Evolutionary conservation across 768 basidiomycete species (phyloP), one percentile per base, ranked within the genome.

Genomic region (Tylopilus subfusipes): DNA sequence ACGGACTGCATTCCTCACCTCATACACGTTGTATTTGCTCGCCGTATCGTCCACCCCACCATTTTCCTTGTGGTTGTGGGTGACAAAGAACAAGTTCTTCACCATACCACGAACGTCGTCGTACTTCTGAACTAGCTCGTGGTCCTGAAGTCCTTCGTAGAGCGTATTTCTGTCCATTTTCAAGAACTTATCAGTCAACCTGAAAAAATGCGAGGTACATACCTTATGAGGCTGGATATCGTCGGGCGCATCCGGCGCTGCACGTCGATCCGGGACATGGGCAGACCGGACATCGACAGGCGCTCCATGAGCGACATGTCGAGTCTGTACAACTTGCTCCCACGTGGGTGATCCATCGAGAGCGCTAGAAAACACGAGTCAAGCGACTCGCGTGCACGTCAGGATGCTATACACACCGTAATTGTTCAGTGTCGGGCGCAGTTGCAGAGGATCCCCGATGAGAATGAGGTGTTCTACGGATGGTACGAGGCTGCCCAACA

Each of bases 281-380:
- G 68, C 29, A 88, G 64, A 10, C 83, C 82, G 22, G 74, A 75
- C 6, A 59, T 63, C 0, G 86, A 77, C 10, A 91, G 72, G 14
- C 89, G 79, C 59, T 91, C 88, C 85, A 91, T 89, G 1, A 90
- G 73, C 1, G 85, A 88, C 73, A 81, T 80, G 58, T 88, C 86
- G 58, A 89, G 86, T 40, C 76, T 80, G 70, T 78, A 89, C 5
- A 88, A 61, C 39, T 76, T 63, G 21, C 62, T 70, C 0, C 86
- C 88, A 1, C 73, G 72, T n/a, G 64, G 58, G 65, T 80, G 84
- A 39, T 91, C 88, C 77, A 88, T 77, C 1, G 88, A 88, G 0
- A 90, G 71, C 0, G 75, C 87, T 90, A 44, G 18, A 48, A 39
- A 31, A 24, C n/a, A 27, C 19, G 21, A 12, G 45, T 61, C 16